A percentile compares a stretch with the other conserved stretches of the same genome.
These are phyloP conservation scores for Epichloe sibirici DNA, from an alignment of 2,329 filamentous ascomycete species.

Conservation along the genomic window DNA sequence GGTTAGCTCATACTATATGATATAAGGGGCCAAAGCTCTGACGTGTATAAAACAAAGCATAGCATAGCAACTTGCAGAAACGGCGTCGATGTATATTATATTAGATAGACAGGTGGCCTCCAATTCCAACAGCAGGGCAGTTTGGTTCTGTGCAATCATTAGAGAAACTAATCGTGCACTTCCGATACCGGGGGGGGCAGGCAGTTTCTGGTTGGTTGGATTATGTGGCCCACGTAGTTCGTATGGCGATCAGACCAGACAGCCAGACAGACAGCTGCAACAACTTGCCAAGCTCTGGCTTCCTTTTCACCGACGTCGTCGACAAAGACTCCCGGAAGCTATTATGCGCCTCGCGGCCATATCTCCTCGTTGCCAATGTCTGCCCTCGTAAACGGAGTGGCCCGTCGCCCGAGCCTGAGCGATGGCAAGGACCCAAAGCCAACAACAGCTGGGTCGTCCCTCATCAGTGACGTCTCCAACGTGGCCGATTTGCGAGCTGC, in stretches of 20 bases:
- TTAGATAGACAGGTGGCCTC: not conserved
- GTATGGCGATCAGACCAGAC: not conserved
- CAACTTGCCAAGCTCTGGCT: not conserved
- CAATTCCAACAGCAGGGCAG: not conserved
- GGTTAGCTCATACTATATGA: not conserved
- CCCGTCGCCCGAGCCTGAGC: conserved; percentile 21
- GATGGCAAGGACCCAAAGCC: conserved; percentile 16
- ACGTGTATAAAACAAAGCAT: not conserved
- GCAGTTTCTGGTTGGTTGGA: not conserved
- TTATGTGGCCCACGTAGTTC: not conserved
- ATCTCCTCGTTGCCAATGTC: conserved; percentile 33
- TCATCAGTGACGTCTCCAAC: conserved; percentile 63
- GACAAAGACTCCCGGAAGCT: conserved; percentile 19
- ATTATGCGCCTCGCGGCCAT: conserved; percentile 32
- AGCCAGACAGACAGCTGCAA: not conserved
- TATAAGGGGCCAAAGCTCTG: not conserved
- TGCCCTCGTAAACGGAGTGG: conserved; percentile 32
- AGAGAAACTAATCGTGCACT: too few relatives aligned
- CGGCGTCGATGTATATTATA: not conserved
- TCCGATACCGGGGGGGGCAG: too few relatives aligned
- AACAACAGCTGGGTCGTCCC: conserved; percentile 18
- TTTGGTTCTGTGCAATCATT: too few relatives aligned
- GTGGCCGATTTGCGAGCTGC: conserved; percentile 69
- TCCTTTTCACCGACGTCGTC: not conserved
- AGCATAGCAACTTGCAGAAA: not conserved